These are phyloP conservation scores for Cryptococcus deneoformans DNA, from an alignment of 1,284 basidiomycete species.

Conservation along the genomic window DNA sequence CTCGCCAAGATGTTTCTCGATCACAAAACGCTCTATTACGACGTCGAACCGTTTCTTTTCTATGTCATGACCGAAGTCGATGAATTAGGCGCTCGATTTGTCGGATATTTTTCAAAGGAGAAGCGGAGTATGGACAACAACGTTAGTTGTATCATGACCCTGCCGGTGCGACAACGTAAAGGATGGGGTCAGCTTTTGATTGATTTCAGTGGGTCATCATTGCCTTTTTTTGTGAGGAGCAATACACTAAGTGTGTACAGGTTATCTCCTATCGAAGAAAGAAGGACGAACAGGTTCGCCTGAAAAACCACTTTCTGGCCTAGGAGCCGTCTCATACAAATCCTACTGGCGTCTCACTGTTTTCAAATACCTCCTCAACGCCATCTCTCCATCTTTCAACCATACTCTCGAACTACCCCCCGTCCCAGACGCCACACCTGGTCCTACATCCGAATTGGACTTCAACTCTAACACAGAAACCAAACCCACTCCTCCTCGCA, in stretches of 20 bases:
- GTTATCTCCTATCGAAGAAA: constrained; percentile 85
- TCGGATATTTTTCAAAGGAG: constrained; percentile 99
- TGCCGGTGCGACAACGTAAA: constrained; percentile 89
- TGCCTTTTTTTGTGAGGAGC: not conserved
- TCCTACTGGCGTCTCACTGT: constrained; percentile 95
- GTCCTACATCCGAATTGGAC: not conserved
- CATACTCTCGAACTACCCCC: too few species aligned
- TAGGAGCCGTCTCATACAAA: constrained; percentile 87
- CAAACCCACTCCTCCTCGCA: constrained; percentile 31
- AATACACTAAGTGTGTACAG: constrained; percentile 51
- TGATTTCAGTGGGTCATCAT: constrained; percentile 78
- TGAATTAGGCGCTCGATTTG: constrained; percentile 85
- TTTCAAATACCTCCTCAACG: constrained; percentile 67
- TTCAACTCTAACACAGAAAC: too few species aligned
- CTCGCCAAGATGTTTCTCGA: constrained; percentile 99
- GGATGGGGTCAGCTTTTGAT: constrained; percentile 95
- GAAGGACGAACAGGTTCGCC: constrained; percentile 82
- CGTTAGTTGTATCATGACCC: constrained; percentile 98
- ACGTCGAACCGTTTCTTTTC: constrained; percentile 98
- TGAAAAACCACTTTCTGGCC: constrained; percentile 85
- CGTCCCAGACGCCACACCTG: constrained; percentile 65
- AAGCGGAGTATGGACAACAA: constrained; percentile 95
- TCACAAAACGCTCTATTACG: constrained; percentile 99
- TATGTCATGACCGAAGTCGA: constrained; percentile 96
- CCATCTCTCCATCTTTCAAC: constrained; percentile 28